These are phyloP conservation scores for Agrocybe praecox DNA, from an alignment of 768 basidiomycete genomes.

Conservation along the genomic window DNA sequence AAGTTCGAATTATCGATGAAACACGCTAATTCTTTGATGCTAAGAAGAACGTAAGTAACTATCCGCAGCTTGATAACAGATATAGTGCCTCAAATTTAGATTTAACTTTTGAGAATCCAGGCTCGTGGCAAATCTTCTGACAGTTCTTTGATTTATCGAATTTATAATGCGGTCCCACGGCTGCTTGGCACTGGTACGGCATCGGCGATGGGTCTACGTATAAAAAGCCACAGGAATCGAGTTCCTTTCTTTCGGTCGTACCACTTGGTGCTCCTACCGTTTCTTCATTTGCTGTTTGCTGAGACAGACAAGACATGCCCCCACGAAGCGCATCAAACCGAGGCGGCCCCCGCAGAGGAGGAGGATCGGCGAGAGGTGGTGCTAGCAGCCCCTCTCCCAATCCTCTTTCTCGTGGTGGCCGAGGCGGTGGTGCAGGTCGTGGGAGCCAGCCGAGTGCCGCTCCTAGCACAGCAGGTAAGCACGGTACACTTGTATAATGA, in stretches of 20 bases:
- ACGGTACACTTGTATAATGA: background rate
- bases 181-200: no score
- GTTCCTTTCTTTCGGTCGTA: background rate
- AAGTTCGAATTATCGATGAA: no score
- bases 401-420: slow-evolving; percentile 24
- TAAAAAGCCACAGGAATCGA: background rate
- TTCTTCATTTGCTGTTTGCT: slow-evolving; percentile 5
- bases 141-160: background rate
- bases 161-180: no score
- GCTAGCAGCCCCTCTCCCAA: background rate
- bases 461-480: slow-evolving; percentile 34
- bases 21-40: background rate
- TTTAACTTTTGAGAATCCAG: background rate
- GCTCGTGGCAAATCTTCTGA: background rate
- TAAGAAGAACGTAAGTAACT: no score
- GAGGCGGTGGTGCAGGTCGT: slow-evolving; percentile 31
- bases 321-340: slow-evolving; percentile 24
- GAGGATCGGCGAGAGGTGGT: slow-evolving; percentile 2
- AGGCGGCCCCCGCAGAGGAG: slow-evolving; percentile 22
- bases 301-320: slow-evolving; percentile 21
- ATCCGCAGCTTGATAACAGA: background rate
- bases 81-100: background rate
- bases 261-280: background rate
- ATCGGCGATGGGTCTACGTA: background rate
- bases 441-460: slow-evolving; percentile 26